These are phyloP conservation scores for Endothia cerciana DNA, from an alignment of 2,329 filamentous ascomycete species.

Conservation along the genomic window DNA sequence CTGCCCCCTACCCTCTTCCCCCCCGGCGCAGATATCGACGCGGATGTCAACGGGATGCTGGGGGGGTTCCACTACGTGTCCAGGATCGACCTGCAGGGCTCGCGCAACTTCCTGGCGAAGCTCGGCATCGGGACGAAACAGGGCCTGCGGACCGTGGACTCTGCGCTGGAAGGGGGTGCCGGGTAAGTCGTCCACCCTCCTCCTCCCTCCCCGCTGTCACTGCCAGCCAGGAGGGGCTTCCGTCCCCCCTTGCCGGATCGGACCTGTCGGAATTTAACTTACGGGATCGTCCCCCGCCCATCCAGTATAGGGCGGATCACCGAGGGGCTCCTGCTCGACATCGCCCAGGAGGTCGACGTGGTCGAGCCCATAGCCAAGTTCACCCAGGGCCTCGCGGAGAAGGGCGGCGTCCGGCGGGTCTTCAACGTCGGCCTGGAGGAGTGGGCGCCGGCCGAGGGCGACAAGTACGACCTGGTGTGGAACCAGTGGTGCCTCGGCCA, in stretches of 20 bases:
- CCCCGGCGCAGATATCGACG: constrained; percentile 36
- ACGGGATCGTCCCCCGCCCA: not conserved
- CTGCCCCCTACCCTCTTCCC: not conserved
- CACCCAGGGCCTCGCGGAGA: constrained; percentile 62
- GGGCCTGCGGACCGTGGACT: constrained; percentile 36
- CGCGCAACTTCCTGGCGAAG: constrained; percentile 72
- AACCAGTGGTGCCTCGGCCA: constrained; percentile 90
- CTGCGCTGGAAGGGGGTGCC: constrained; percentile 46
- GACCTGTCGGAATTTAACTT: not conserved
- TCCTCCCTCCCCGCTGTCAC: too few relatives aligned
- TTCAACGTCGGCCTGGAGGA: constrained; percentile 75
- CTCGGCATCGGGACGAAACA: constrained; percentile 53
- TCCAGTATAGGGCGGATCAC: constrained; percentile 81
- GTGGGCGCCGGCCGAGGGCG: constrained; percentile 57
- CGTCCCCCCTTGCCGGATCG: not conserved
- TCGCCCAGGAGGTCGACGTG: constrained; percentile 76
- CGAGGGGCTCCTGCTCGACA: constrained; percentile 70
- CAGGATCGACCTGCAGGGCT: constrained; percentile 72
- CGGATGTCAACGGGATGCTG: constrained; percentile 72
- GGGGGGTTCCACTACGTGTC: constrained; percentile 71
- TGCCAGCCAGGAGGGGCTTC: constrained; percentile 12
- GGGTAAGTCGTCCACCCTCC: constrained; percentile 39
- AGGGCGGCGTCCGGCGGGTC: constrained; percentile 63
- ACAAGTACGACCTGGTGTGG: constrained; percentile 80
- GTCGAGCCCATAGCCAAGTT: constrained; percentile 87